Evolutionary conservation across 305 asterid genomes (phyloP).

Genomic region (Andrographis paniculata): DNA sequence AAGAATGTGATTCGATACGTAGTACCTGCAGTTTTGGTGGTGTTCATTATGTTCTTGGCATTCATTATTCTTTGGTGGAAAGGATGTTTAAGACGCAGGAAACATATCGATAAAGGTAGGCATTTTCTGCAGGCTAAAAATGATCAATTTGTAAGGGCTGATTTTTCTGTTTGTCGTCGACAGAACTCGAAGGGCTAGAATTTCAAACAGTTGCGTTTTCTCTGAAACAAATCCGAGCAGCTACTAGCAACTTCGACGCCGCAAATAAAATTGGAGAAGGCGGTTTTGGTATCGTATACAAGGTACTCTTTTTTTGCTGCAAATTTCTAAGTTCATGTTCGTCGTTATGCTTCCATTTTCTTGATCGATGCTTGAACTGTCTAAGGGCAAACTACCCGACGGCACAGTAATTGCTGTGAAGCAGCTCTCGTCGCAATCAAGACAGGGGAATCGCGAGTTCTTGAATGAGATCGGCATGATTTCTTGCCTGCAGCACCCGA

Average conservation of each 20-base stretch:
- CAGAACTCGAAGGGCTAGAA: slow-evolving; percentile 65
- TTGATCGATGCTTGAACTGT: slow-evolving; percentile 19
- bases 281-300: slow-evolving; percentile 92
- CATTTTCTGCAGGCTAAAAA: neutral
- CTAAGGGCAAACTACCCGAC: slow-evolving; percentile 66
- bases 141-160: slow-evolving; percentile 1
- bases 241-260: slow-evolving; percentile 69
- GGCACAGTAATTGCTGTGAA: slow-evolving; percentile 85
- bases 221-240: slow-evolving; percentile 68
- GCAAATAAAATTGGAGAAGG: slow-evolving; percentile 90
- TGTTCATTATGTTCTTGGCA: slow-evolving; percentile 24
- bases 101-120: slow-evolving; percentile 41
- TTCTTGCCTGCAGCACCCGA: slow-evolving; percentile 81
- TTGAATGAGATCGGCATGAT: slow-evolving; percentile 86
- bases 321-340: no score
- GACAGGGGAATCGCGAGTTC: slow-evolving; percentile 86
- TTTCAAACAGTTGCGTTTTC: slow-evolving; percentile 66
- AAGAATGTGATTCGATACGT: slow-evolving; percentile 39
- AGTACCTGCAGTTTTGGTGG: slow-evolving; percentile 37
- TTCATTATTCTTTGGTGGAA: slow-evolving; percentile 66
- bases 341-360: slow-evolving; percentile 12
- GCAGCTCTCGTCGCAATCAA: slow-evolving; percentile 79
- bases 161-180: slow-evolving; percentile 9
- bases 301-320: slow-evolving; percentile 34
- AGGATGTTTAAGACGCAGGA: slow-evolving; percentile 34